phyloP scores from a whole-genome alignment of 176 grass and related monocot species.

The Cenchrus purpureus region DNA sequence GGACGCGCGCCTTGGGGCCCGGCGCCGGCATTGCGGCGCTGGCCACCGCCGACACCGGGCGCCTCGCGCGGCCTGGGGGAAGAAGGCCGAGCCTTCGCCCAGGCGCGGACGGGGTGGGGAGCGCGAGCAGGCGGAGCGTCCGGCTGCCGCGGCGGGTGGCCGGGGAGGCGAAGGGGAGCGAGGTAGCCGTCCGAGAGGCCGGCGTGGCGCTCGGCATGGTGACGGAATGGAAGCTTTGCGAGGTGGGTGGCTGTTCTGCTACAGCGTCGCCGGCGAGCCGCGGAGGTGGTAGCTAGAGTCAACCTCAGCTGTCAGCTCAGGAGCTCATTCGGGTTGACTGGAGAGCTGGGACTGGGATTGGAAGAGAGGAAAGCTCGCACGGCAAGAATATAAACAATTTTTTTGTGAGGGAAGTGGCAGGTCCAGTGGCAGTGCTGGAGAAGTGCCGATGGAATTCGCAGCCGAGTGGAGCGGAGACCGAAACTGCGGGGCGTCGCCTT shows the following conservation, averaged over 20 bases:
- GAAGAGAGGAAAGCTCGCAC: background rate
- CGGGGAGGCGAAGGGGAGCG: background rate
- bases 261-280: background rate
- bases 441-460: constrained; percentile 2
- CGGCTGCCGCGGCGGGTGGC: background rate
- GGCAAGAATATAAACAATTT: constrained; percentile 9
- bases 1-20: constrained; percentile 48
- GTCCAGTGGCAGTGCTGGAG: background rate
- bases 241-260: background rate
- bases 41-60: background rate
- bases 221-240: background rate
- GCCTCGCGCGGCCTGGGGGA: background rate
- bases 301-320: background rate
- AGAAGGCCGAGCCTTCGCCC: background rate
- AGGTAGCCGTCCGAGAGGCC: background rate
- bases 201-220: constrained; percentile 39
- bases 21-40: constrained; percentile 22
- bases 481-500: background rate
- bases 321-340: background rate
- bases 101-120: background rate
- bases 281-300: background rate
- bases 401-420: background rate
- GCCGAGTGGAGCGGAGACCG: constrained; percentile 6
- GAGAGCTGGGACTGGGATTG: background rate
- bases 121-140: background rate